Percentiles rank a stretch among this genome's conserved stretches.
Conservation (phyloP, 768 basidiomycete species). For the Rhodotorula diobovata region DNA sequence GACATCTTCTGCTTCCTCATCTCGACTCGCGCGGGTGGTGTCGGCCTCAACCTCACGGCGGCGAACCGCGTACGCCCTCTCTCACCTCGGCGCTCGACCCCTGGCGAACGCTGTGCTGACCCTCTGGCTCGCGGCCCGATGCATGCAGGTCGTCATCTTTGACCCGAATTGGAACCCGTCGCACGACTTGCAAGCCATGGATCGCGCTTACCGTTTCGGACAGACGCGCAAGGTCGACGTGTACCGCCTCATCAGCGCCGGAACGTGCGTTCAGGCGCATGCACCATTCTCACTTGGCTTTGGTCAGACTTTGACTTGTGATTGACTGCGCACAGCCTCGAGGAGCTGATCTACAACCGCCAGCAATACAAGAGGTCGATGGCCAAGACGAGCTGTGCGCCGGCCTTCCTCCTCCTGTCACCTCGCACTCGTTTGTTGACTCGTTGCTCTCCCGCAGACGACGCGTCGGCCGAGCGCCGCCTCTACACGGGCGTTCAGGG, state of each 20-base stretch:
- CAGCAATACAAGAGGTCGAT: slow-evolving; percentile 71
- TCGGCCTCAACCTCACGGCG: slow-evolving; percentile 82
- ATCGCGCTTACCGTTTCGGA: slow-evolving; percentile 55
- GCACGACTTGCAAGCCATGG: slow-evolving; percentile 68
- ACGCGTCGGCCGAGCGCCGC: slow-evolving; percentile 47
- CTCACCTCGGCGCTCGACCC: slow-evolving; percentile 43
- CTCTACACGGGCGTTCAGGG: slow-evolving; percentile 78
- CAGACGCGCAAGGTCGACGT: slow-evolving; percentile 81
- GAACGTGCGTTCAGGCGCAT: slow-evolving; percentile 51
- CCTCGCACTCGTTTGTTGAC: not conserved
- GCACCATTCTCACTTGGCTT: not conserved
- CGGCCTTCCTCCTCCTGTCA: not conserved
- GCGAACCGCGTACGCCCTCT: slow-evolving; percentile 86
- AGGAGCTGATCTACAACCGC: slow-evolving; percentile 89
- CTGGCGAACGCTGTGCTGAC: not conserved
- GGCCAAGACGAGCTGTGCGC: slow-evolving; percentile 53
- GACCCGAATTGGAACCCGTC: slow-evolving; percentile 93
- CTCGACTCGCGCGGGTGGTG: slow-evolving; percentile 92
- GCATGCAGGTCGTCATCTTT: slow-evolving; percentile 5
- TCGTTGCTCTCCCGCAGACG: not conserved
- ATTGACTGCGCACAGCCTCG: slow-evolving; percentile 49
- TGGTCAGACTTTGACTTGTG: too few species aligned
- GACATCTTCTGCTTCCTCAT: slow-evolving; percentile 87
- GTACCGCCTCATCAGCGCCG: slow-evolving; percentile 75
- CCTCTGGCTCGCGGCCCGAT: not conserved